Conservation (phyloP, 1,284 basidiomycete species). For the Puccinia novopanici region DNA sequence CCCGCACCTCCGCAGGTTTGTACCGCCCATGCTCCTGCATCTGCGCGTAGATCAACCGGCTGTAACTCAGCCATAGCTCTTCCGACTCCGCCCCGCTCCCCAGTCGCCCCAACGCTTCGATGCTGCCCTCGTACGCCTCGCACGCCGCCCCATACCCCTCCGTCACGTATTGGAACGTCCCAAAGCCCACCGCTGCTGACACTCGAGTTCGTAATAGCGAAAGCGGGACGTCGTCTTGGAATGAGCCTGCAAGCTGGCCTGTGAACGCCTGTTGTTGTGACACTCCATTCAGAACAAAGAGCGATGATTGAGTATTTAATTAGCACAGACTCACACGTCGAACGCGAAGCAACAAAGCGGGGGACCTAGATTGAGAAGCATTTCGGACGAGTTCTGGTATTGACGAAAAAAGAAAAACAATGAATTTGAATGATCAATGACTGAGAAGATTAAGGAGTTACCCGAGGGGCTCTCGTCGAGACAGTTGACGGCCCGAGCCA, state of each 20-base stretch:
- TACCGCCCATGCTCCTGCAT: slow-evolving; percentile 66
- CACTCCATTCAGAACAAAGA: background rate
- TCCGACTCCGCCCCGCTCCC: slow-evolving; percentile 63
- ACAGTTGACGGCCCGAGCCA: slow-evolving; percentile 40
- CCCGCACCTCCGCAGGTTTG: slow-evolving; percentile 67
- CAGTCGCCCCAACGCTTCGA: slow-evolving; percentile 51
- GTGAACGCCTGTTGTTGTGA: slow-evolving; percentile 21
- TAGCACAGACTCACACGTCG: slow-evolving; percentile 48
- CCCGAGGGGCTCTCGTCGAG: slow-evolving; percentile 33
- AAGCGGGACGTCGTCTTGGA: slow-evolving; percentile 34
- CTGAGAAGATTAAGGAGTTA: slow-evolving; percentile 10
- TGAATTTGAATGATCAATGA: background rate
- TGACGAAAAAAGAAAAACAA: background rate
- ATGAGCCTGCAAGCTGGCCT: slow-evolving; percentile 21
- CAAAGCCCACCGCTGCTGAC: slow-evolving; percentile 25
- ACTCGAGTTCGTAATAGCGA: slow-evolving; percentile 21
- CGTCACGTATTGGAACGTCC: slow-evolving; percentile 36
- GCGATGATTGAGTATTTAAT: too few species aligned
- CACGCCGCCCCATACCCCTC: slow-evolving; percentile 28
- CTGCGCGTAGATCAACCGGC: slow-evolving; percentile 70
- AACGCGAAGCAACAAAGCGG: slow-evolving; percentile 52
- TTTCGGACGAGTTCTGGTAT: slow-evolving; percentile 35
- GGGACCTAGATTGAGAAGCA: slow-evolving; percentile 20
- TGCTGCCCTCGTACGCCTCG: slow-evolving; percentile 22
- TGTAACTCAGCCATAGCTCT: slow-evolving; percentile 66